Evolutionary conservation across 805 yeast genomes (phyloP), one percentile per base, ranked within the genome.

Genomic region (Schwanniomyces vanrijiae): DNA sequence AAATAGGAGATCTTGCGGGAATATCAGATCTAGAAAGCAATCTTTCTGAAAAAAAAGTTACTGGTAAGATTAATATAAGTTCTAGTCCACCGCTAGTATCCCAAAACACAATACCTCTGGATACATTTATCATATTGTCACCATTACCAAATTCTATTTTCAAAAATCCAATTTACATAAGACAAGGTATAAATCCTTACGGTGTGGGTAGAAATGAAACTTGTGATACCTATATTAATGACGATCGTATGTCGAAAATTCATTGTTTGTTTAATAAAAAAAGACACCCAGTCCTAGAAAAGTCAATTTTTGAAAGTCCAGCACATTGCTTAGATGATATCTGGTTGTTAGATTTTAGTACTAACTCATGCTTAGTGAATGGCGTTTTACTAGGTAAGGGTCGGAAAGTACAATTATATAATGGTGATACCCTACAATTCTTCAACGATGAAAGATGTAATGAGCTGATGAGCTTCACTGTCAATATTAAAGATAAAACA

Each of bases 331-430:
- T 83, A 6, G 88, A 84, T 47, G 90, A 84, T 59, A 73, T 88
- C 13, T 90, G 96, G 95, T 68, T 91, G 25, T 66, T 88, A 40
- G 96, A 90, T 55, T 79, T 74, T 51, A 86, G 94, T 46, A 81
- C 95, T 0, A 91, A 90, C 63, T 85, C 88, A 2, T 87, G 96
- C 60, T 80, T 73, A 55, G 77, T 91, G 6, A 88, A 90, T 56
- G 78, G 78, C 6, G 63, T 68, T 6, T 74, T 74, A 42, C 60
- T 88, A 40, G 85, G 86, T 0, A 81, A 81, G 49, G 85, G 86
- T 2, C 73, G 78, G 26, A 88, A 88, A 55, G 76, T 75, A 0
- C 75, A 81, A 45, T 57, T 91, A 0, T 80, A 73, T 55, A 73
- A 85, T 50, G 86, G 86, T 0, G 96, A 90, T 61, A 71, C 67